Percentiles rank a stretch among this genome's conserved stretches.
These are phyloP conservation scores for Coffea humblotiana DNA, from an alignment of 305 asterid species.

Conservation along the genomic window DNA sequence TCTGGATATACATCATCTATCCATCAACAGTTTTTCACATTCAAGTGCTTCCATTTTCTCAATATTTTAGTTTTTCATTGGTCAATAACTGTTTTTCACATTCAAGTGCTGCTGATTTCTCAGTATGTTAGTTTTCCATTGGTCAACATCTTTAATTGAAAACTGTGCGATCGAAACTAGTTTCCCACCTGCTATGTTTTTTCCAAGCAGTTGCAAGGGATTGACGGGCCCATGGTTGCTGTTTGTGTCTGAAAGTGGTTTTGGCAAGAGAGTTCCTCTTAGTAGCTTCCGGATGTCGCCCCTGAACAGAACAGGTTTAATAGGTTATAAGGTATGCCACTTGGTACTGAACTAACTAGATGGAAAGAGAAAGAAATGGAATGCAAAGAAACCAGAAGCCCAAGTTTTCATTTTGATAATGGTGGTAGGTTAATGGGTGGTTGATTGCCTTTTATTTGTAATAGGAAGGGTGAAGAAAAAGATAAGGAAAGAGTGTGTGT, in stretches of 20 bases:
- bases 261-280: constrained; percentile 94
- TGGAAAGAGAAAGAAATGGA: not conserved
- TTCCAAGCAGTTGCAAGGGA: constrained; percentile 48
- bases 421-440: not conserved
- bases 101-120: not conserved
- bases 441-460: not conserved
- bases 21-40: not conserved
- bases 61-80: not conserved
- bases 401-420: not conserved
- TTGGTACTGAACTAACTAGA: not conserved
- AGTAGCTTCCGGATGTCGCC: constrained; percentile 66
- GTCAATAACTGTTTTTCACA: not conserved
- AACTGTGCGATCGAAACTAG: not conserved
- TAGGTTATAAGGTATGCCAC: constrained; percentile 76
- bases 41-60: not conserved
- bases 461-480: not conserved
- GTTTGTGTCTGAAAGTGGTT: constrained; percentile 87
- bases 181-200: constrained; percentile 8
- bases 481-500: not conserved
- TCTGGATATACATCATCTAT: not conserved
- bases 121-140: not conserved
- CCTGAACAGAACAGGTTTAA: constrained; percentile 79
- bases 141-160: not conserved
- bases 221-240: constrained; percentile 88
- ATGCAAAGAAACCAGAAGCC: not conserved